phyloP scores from a whole-genome alignment of 139 green algal species.

The Mesotaenium endlicherianum region DNA sequence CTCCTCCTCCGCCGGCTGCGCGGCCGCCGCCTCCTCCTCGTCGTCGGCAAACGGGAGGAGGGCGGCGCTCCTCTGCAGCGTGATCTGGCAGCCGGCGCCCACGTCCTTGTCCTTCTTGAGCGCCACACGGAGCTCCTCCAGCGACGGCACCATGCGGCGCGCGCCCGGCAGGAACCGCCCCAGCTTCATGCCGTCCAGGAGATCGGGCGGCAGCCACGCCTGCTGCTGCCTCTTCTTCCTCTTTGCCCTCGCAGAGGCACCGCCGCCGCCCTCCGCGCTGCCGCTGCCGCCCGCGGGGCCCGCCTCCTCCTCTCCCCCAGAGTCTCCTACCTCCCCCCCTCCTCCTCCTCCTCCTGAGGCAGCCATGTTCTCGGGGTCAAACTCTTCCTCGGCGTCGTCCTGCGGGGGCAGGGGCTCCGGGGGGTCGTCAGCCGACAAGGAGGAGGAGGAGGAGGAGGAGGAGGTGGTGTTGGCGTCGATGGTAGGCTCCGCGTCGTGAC shows the following conservation, averaged over 20 bases:
- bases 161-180: neutral
- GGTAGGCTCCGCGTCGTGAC: neutral
- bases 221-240: neutral
- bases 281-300: no score
- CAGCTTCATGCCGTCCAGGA: neutral
- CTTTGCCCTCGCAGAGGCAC: no score
- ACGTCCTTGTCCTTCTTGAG: neutral
- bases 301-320: neutral
- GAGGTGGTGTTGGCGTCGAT: neutral
- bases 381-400: neutral
- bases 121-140: neutral
- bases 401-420: neutral
- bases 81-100: neutral
- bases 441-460: neutral
- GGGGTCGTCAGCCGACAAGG: neutral
- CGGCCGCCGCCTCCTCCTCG: no score
- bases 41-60: no score
- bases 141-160: neutral
- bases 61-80: no score
- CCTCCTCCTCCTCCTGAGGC: no score
- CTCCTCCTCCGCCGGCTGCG: no score
- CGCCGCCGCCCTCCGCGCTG: no score
- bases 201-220: neutral
- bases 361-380: no score
- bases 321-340: neutral